phyloP scores from a whole-genome alignment of 225 moss, liverwort and hornwort genomes.

The Physcomitrium patens region DNA sequence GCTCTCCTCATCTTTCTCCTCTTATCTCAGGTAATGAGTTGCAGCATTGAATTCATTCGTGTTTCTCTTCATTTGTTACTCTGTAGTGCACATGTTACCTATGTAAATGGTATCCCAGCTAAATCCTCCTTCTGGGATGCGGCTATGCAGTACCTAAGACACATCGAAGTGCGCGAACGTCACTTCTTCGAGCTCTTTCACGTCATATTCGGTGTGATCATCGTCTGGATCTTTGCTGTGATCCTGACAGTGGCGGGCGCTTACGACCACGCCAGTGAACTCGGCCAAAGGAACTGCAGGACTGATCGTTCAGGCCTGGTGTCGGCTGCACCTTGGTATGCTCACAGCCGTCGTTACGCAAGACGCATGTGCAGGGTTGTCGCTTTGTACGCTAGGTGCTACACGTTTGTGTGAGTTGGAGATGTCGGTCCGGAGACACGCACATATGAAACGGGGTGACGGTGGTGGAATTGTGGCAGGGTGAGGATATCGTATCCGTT shows the following conservation, averaged over 20 bases:
- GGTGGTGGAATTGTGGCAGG: slow-evolving; percentile 32
- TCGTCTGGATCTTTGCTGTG: slow-evolving; percentile 63
- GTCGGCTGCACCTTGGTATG: slow-evolving; percentile 55
- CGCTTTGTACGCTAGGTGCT: background rate
- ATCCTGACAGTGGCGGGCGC: slow-evolving; percentile 76
- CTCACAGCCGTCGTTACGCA: background rate
- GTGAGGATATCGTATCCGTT: slow-evolving; percentile 66
- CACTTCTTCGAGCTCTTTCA: slow-evolving; percentile 72
- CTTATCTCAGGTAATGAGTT: slow-evolving; percentile 48
- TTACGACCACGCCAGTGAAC: slow-evolving; percentile 60
- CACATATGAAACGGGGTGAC: too few species aligned
- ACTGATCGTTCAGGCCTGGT: slow-evolving; percentile 68
- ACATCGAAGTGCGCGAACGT: slow-evolving; percentile 40
- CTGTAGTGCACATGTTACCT: background rate
- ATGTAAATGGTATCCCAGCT: background rate
- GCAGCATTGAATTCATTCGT: background rate
- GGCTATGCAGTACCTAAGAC: slow-evolving; percentile 51
- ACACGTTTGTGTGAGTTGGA: too few species aligned
- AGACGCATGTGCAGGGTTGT: too few species aligned
- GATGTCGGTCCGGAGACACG: too few species aligned
- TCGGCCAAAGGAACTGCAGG: slow-evolving; percentile 62
- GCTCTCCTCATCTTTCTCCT: slow-evolving; percentile 59
- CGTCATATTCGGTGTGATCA: slow-evolving; percentile 41
- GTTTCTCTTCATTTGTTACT: background rate
- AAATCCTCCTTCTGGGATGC: background rate